These are phyloP conservation scores for Xylariomycetidae sp. DNA, from an alignment of 2,329 filamentous ascomycete genomes.

Conservation along the genomic window DNA sequence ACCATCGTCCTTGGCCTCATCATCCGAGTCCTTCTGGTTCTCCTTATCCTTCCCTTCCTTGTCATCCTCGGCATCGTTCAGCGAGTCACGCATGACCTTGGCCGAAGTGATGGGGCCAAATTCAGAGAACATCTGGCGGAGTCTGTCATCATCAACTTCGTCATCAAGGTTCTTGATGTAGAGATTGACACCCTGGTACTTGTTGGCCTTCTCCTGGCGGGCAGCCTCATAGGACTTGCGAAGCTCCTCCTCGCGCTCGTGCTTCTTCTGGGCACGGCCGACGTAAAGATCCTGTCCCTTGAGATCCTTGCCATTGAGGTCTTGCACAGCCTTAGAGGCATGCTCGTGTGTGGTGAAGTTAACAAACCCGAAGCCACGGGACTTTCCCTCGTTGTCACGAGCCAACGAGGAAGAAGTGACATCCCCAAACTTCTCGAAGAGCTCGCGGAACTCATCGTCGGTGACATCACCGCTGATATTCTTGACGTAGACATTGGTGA, in stretches of 20 bases:
- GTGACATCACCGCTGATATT: constrained; percentile 82
- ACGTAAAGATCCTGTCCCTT: constrained; percentile 95
- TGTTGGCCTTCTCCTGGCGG: constrained; percentile 95
- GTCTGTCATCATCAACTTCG: constrained; percentile 95
- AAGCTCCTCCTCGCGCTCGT: constrained; percentile 98
- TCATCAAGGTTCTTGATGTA: constrained; percentile 99
- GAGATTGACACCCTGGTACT: constrained; percentile 98
- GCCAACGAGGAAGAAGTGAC: constrained; percentile 95
- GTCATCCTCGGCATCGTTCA: constrained; percentile 50
- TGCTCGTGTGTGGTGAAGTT: constrained; percentile 92
- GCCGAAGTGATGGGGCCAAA: constrained; percentile 96
- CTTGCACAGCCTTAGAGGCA: constrained; percentile 80
- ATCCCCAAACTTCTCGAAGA: constrained; percentile 89
- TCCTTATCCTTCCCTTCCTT: constrained; percentile 49
- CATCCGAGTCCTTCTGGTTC: constrained; percentile 43
- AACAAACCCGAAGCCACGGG: constrained; percentile 92
- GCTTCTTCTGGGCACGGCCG: constrained; percentile 98
- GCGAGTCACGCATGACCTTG: constrained; percentile 94
- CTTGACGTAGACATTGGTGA: constrained; percentile 99
- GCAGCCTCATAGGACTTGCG: constrained; percentile 98
- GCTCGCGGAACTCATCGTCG: constrained; percentile 89
- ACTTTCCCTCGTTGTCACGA: constrained; percentile 85
- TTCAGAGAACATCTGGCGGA: constrained; percentile 85
- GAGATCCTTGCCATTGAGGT: constrained; percentile 88
- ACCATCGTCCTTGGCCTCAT: constrained; percentile 47